Conservation (phyloP, 1,139 yeast genomes). For the Geotrichum reessii region DNA sequence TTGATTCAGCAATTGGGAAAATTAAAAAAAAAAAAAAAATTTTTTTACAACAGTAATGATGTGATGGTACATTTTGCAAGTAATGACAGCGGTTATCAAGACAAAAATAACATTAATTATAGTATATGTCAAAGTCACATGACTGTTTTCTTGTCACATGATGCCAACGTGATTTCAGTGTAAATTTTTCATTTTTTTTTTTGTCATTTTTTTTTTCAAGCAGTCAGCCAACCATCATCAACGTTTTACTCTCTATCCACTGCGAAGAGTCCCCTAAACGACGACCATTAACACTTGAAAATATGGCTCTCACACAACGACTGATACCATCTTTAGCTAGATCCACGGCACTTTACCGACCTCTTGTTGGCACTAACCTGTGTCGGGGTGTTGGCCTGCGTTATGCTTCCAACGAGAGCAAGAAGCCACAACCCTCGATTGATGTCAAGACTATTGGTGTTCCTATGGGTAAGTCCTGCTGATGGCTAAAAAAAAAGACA, state of each 20-base stretch:
- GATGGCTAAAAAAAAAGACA: too few relatives aligned
- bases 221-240: constrained; percentile 4
- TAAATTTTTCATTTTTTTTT: background rate
- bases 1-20: background rate
- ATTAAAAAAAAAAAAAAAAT: background rate
- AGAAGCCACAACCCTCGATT: constrained; percentile 16
- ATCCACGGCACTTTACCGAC: background rate
- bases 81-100: background rate
- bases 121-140: too few relatives aligned
- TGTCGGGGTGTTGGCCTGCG: background rate
- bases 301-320: constrained; percentile 1
- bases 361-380: background rate
- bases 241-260: background rate
- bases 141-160: too few relatives aligned
- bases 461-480: constrained; percentile 27
- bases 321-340: background rate
- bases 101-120: background rate
- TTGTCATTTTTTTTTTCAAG: background rate
- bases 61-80: background rate
- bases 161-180: background rate
- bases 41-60: background rate
- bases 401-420: constrained; percentile 16
- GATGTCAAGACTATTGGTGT: constrained; percentile 29
- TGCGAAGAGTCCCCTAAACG: background rate
- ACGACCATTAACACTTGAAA: background rate